Percentiles rank a stretch among this genome's conserved stretches.
Evolutionary conservation across 257 asterid species (phyloP).

Genomic region (Solanum sejunctum): DNA sequence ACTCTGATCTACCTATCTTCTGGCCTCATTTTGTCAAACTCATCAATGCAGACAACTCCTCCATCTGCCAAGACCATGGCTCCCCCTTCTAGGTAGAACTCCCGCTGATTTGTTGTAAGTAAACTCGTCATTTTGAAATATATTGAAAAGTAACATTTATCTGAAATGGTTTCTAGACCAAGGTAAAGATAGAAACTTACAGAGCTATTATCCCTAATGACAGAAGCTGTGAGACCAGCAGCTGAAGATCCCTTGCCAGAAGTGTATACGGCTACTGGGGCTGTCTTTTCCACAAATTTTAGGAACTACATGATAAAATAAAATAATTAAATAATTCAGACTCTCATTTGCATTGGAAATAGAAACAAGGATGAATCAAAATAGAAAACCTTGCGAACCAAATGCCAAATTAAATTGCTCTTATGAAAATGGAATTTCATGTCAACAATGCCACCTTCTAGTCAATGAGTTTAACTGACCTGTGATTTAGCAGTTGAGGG

Average conservation of each 20-base stretch:
- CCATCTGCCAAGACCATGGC: conserved; percentile 99
- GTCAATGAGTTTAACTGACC: conserved; percentile 27
- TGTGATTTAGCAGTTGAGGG: conserved; percentile 99
- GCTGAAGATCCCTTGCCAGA: conserved; percentile 99
- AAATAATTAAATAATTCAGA: not conserved
- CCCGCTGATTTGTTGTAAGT: conserved; percentile 46
- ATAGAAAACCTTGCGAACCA: not conserved
- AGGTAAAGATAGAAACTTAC: conserved; percentile 30
- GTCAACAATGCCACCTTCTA: not conserved
- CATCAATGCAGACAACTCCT: conserved; percentile 98
- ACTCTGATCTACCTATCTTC: conserved; percentile 65
- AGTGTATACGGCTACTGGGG: conserved; percentile 93
- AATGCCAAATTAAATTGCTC: not conserved
- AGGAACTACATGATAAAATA: conserved; percentile 51
- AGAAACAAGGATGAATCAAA: not conserved
- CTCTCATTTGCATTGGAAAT: not conserved
- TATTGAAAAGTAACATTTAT: not conserved
- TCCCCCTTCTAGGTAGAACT: conserved; percentile 98
- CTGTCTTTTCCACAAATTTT: conserved; percentile 98
- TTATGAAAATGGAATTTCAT: not conserved
- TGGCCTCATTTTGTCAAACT: conserved; percentile 97
- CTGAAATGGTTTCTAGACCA: not conserved
- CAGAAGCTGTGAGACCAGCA: conserved; percentile 99
- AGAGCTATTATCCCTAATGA: conserved; percentile 89
- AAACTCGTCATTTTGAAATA: not conserved